Evolutionary conservation across 75 land plant species (phyloP).

Genomic region (Pinus taeda): DNA sequence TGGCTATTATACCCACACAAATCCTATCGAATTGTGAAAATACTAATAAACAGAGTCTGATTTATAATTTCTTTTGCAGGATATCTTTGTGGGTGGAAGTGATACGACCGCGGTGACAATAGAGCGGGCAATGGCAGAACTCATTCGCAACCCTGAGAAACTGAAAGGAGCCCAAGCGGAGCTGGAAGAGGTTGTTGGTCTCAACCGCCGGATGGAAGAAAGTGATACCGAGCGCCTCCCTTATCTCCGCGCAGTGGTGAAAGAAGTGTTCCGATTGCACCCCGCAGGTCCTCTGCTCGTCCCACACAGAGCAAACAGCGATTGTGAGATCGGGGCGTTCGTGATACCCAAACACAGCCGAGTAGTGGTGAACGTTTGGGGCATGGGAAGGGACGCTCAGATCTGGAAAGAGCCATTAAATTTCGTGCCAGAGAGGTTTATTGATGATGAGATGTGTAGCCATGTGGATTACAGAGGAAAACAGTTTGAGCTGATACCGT

Average conservation of each 20-base stretch:
- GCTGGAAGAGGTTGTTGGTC: constrained; percentile 41
- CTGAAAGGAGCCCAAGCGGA: constrained; percentile 35
- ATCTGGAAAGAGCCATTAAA: constrained; percentile 53
- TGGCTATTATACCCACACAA: no score
- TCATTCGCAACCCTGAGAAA: constrained; percentile 40
- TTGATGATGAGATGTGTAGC: background rate
- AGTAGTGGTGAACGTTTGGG: constrained; percentile 74
- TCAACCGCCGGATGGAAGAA: constrained; percentile 32
- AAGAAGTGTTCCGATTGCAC: constrained; percentile 49
- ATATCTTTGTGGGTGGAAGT: constrained; percentile 52
- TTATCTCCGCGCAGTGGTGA: constrained; percentile 43
- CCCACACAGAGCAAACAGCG: constrained; percentile 58
- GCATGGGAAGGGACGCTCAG: constrained; percentile 54
- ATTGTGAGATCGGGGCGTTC: constrained; percentile 41
- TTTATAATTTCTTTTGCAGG: constrained; percentile 14
- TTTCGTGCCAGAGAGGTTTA: constrained; percentile 70
- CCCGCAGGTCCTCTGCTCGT: constrained; percentile 53
- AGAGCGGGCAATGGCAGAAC: constrained; percentile 62
- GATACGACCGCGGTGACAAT: constrained; percentile 50
- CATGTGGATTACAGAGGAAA: background rate
- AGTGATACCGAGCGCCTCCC: constrained; percentile 29
- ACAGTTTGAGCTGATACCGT: constrained; percentile 1
- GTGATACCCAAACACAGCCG: constrained; percentile 48
- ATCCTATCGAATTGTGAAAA: no score
- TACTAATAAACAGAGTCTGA: no score